Evolutionary conservation across 768 basidiomycete genomes (phyloP), one percentile per base, ranked within the genome.

Genomic region (Trametes elegans): DNA sequence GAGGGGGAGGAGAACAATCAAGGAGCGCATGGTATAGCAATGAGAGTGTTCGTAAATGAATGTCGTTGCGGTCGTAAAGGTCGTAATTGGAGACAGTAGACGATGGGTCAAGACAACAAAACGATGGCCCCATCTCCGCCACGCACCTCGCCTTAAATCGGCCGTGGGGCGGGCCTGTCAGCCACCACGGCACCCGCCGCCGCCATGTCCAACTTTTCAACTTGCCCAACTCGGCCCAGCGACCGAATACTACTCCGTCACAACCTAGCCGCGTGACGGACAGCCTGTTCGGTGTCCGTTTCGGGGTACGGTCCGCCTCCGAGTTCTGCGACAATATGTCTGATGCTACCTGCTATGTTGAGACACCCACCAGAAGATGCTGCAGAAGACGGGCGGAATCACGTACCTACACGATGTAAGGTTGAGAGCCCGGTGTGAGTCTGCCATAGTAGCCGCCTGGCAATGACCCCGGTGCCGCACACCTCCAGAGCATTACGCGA

Each of bases 1-100:
- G 23, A 62, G 57, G 9, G 54, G 53, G 9, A 58, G 39, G 57
- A 45, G 26, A 21, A 56, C 36, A 38, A 49, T 28, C 7, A 62
- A 39, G 32, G 57, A 59, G 47, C 48, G 57, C 36, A 57, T 53
- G n/a, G n/a, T 24, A 45, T 49, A 39, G 54, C 28, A 47, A 42
- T n/a, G 49, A 46, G 39, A 32, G 53, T 29, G 38, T 42, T 36
- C 49, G 43, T 42, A 38, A 52, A 58, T 18, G 50, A 58, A 23
- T 42, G 50, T 51, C 29, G 41, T 40, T 44, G 32, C 14, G 38
- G 41, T 29, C 23, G 35, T 34, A 24, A 47, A 24, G 27, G 41
- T 44, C 41, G 26, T 40, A 8, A 31, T 18, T 19, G 21, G 31
- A 23, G 51, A 48, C 27, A 38, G 46, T 28, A 28, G 36, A 38